These are phyloP conservation scores for Ambrosia hybrid DNA, from an alignment of 140 eudicot species.

Conservation along the genomic window DNA sequence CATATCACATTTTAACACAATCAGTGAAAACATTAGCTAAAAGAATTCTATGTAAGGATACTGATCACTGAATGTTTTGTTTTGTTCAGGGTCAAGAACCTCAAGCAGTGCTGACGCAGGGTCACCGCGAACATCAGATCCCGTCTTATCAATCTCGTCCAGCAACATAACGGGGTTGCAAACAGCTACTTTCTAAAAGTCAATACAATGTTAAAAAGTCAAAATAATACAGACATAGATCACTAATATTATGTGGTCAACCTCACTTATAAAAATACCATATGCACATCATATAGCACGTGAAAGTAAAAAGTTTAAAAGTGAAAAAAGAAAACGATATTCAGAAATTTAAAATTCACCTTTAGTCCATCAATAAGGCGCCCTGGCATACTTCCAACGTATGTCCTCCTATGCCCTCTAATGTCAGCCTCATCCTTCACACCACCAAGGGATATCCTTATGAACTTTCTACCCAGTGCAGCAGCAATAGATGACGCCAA, in stretches of 20 bases:
- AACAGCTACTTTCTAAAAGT: conserved; percentile 78
- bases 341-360: conserved; percentile 38
- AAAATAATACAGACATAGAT: background rate
- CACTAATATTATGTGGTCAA: background rate
- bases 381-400: conserved; percentile 99
- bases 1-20: background rate
- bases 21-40: background rate
- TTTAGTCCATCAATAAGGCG: conserved; percentile 98
- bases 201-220: conserved; percentile 16
- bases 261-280: background rate
- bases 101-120: conserved; percentile 96
- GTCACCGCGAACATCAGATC: conserved; percentile 96
- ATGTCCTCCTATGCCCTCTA: conserved; percentile 98
- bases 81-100: conserved; percentile 99
- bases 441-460: conserved; percentile 97
- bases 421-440: conserved; percentile 99
- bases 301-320: background rate
- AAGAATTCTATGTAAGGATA: conserved; percentile 49
- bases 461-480: conserved; percentile 88
- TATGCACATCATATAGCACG: conserved; percentile 1
- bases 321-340: background rate
- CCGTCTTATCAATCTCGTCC: conserved; percentile 99
- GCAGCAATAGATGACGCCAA: conserved; percentile 97
- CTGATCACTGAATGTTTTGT: conserved; percentile 92
- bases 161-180: conserved; percentile 96